Evolutionary conservation across 768 basidiomycete species (phyloP), one percentile per base, ranked within the genome.

Genomic region (Leccinum arenicola): DNA sequence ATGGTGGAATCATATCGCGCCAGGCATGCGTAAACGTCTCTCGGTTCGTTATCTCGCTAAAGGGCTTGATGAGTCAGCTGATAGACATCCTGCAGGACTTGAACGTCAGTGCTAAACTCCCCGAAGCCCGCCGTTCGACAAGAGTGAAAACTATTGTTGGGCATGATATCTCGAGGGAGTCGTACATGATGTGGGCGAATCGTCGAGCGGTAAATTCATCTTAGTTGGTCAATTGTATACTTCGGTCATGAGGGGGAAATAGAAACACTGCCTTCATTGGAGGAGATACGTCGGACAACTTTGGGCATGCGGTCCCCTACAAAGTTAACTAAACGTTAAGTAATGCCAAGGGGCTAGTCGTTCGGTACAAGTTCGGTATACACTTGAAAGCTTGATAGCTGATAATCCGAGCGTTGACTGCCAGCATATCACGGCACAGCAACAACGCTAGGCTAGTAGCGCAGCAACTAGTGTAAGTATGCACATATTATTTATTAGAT

Each of bases 171-270:
- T 76, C 80, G 33, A 83, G 90, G 67, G 90, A 93, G 69, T 87
- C 91, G 23, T 94, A 94, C 70, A 92, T 94, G 91, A 76, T 80
- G 74, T 94, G 93, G 92, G 84, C 85, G 59, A 94, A 94, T 69
- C 88, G 88, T 65, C 82, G 86, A 70, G 89, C 90, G 50, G 77
- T 77, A 14, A 82, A 77, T 64, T 64, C 74, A 12, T 65, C 67
- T 29, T 68, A 54, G 50, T 50, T 55, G 38, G 57, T 55, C 25
- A 61, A 56, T 23, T 31, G 56, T 43, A 43, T 50, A 51, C n/a
- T 51, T 21, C 40, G 40, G 40, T 43, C n/a, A 17, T 43, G 40
- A 43, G 40, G n/a, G 40, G 40, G 40, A 43, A 43, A 43, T 43
- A 43, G 40, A 43, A 43, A 19, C 40, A 43, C 40, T 35, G 33